Base-by-base conservation (phyloP, 345 rosid genomes). In the Rhizophora apiculata region DNA sequence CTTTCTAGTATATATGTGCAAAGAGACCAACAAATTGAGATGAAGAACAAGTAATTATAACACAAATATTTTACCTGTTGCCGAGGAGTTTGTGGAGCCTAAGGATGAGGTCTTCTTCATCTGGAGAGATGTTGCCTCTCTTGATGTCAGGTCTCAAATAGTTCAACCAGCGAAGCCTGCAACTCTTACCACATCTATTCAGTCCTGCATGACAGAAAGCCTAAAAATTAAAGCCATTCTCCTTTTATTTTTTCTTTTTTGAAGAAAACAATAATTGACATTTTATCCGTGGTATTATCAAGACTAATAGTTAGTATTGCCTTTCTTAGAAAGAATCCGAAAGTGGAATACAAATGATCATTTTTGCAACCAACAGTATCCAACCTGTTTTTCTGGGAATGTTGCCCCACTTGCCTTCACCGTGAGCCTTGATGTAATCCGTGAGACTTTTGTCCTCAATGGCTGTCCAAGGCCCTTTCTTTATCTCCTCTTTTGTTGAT, bases 121-220 rank as follows among this genome's bases (percentile, higher is more conserved):
- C 80, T 8, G 39, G 58, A 4, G 83, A 22, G 43, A 82, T 74
- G 56, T 82, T 74, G 5, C 85, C 85, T 46, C 85, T 71, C 66
- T 78, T 82, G 77, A 82, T 79, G 52, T 79, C 78, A 5, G 85
- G 82, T 34, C 80, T 73, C 58, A 79, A 63, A 32, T 82, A 77
- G 64, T 82, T 82, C 51, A 79, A 68, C 85, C 85, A 82, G 2
- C 83, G 49, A 11, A 79, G 75, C 49, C 85, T 72, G 73, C 85
- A 82, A 63, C 85, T 82, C 76, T 79, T 82, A 10, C 78, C 83
- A 29, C 85, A 63, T 70, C 67, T 70, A 36, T 36, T 63, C 5
- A 70, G 55, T 34, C 56, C 74, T 63, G 62, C 22, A 63, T 11
- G 48, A 39, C 19, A 13, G 5, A 43, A 43, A 13, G 49, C 49